A percentile compares a stretch with the other conserved stretches of the same genome.
Evolutionary conservation across 331 rosid species (phyloP).

Genomic region (Malus hybrid): DNA sequence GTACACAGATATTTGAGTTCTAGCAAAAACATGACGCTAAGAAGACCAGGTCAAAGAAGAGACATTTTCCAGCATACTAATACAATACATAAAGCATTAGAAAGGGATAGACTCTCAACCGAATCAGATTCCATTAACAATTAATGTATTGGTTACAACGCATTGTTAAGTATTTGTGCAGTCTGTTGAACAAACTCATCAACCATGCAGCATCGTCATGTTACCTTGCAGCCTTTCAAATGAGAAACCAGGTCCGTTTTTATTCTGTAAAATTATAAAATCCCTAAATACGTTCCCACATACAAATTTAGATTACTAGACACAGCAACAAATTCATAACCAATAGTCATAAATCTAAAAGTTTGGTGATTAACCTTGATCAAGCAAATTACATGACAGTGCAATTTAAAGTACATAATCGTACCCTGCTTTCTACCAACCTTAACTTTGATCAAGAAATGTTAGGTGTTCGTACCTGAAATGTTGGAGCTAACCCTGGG

Average conservation of each 20-base stretch:
- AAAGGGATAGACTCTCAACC: neutral
- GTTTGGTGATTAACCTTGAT: too few relatives aligned
- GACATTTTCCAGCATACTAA: neutral
- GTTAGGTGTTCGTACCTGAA: conserved; percentile 48
- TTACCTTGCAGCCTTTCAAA: neutral
- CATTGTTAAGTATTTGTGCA: neutral
- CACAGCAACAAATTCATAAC: too few relatives aligned
- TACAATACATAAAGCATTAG: neutral
- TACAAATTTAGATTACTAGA: too few relatives aligned
- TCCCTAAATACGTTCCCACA: too few relatives aligned
- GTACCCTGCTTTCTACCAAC: neutral
- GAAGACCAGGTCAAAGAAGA: neutral
- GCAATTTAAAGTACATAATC: too few relatives aligned
- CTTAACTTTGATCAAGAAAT: neutral
- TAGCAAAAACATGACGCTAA: neutral
- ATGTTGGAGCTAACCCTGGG: conserved; percentile 96
- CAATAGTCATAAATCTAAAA: too few relatives aligned
- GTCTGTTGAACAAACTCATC: neutral
- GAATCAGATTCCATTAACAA: neutral
- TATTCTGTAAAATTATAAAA: too few relatives aligned
- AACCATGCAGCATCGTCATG: neutral
- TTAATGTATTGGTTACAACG: too few relatives aligned
- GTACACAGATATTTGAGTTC: neutral
- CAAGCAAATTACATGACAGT: too few relatives aligned
- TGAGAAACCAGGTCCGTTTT: too few relatives aligned